These are phyloP conservation scores for Lachnellula suecica DNA, from an alignment of 2,329 filamentous ascomycete genomes.

Conservation along the genomic window DNA sequence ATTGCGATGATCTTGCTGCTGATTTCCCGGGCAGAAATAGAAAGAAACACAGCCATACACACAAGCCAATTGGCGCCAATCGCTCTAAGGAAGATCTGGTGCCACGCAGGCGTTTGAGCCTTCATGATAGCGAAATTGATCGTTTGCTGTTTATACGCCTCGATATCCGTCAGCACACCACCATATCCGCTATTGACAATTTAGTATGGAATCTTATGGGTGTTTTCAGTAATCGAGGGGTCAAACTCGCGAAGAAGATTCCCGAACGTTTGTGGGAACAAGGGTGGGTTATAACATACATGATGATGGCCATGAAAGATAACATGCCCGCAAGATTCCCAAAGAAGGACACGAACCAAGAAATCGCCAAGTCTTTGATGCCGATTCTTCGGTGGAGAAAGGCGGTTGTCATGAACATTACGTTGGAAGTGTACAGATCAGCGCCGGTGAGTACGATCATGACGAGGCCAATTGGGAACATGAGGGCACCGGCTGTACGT, in stretches of 20 bases:
- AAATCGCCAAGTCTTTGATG: constrained; percentile 30
- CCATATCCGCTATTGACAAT: no score
- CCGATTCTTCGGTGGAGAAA: constrained; percentile 41
- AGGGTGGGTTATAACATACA: no score
- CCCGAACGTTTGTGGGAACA: no score
- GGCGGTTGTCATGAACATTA: constrained; percentile 43
- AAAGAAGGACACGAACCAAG: constrained; percentile 46
- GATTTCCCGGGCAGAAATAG: constrained; percentile 48
- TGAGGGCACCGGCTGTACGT: constrained; percentile 42
- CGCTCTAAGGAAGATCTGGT: constrained; percentile 52
- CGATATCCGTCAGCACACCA: no score
- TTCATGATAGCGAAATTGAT: constrained; percentile 50
- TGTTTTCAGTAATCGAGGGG: no score
- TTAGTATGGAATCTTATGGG: no score
- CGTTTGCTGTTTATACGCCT: no score
- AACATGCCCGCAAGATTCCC: constrained; percentile 49
- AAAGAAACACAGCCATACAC: constrained; percentile 50
- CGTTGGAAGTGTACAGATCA: constrained; percentile 45
- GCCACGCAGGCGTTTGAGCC: constrained; percentile 46
- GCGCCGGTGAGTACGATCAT: constrained; percentile 49
- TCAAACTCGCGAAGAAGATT: no score
- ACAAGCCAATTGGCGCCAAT: constrained; percentile 59
- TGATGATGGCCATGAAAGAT: constrained; percentile 47
- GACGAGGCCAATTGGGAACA: constrained; percentile 49
- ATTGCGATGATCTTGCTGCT: constrained; percentile 53